phyloP scores from a whole-genome alignment of 129 eudicot species.

The Flaveria bidentis region DNA sequence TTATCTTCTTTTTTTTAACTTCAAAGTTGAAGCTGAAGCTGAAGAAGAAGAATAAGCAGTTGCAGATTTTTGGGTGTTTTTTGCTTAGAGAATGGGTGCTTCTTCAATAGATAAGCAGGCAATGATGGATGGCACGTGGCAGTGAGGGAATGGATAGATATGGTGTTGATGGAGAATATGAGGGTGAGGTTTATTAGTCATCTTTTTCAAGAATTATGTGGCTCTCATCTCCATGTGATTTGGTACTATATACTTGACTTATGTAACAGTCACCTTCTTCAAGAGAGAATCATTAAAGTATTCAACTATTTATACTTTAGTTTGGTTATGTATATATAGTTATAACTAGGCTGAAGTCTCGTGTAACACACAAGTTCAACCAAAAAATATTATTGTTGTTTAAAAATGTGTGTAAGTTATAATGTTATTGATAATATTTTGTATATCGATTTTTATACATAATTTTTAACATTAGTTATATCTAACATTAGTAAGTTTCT shows the following conservation, averaged over 20 bases:
- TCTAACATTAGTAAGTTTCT: too few relatives aligned
- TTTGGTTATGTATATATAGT: too few relatives aligned
- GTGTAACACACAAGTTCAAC: too few relatives aligned
- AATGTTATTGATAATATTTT: too few relatives aligned
- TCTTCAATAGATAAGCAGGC: slow-evolving; percentile 64
- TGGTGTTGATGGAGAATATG: slow-evolving; percentile 48
- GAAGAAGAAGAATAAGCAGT: background rate
- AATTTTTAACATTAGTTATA: too few relatives aligned
- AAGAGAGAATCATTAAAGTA: too few relatives aligned
- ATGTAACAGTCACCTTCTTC: background rate
- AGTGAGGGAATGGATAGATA: slow-evolving; percentile 49
- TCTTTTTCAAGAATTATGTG: slow-evolving; percentile 54
- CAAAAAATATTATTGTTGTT: too few relatives aligned
- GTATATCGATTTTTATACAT: too few relatives aligned
- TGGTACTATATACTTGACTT: background rate
- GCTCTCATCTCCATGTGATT: slow-evolving; percentile 39
- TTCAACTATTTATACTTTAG: too few relatives aligned
- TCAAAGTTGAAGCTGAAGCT: slow-evolving; percentile 23
- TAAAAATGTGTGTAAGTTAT: too few relatives aligned
- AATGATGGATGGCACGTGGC: slow-evolving; percentile 71
- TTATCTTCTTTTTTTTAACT: slow-evolving; percentile 12
- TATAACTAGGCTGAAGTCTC: too few relatives aligned
- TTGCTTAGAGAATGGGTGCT: slow-evolving; percentile 34
- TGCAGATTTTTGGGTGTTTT: slow-evolving; percentile 15
- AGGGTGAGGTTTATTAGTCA: slow-evolving; percentile 47